Percentiles rank a stretch among this genome's conserved stretches.
Conservation (phyloP, 2,329 filamentous ascomycete species). For the Colletotrichum australisinense region DNA sequence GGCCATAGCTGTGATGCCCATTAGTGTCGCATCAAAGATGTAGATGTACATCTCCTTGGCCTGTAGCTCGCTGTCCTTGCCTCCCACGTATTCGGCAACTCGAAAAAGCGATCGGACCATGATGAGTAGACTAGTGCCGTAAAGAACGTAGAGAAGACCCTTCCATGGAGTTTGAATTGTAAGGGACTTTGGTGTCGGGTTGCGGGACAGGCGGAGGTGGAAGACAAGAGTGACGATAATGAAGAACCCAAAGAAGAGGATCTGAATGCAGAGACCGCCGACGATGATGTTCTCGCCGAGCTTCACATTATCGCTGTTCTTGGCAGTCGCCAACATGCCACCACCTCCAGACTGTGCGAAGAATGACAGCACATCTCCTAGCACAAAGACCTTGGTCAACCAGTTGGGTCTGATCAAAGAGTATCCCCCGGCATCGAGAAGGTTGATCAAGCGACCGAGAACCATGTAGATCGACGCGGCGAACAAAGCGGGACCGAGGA, state of each 20-base stretch:
- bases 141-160: constrained; percentile 43
- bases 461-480: constrained; percentile 64
- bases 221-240: constrained; percentile 59
- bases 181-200: constrained; percentile 31
- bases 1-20: constrained; percentile 40
- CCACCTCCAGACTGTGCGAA: constrained; percentile 56
- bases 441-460: constrained; percentile 55
- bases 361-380: constrained; percentile 65
- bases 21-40: constrained; percentile 52
- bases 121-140: constrained; percentile 47
- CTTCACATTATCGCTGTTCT: constrained; percentile 33
- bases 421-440: constrained; percentile 48
- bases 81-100: constrained; percentile 54
- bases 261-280: constrained; percentile 64
- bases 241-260: constrained; percentile 67
- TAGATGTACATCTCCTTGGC: constrained; percentile 50
- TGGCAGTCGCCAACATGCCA: constrained; percentile 39
- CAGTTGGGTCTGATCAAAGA: constrained; percentile 49
- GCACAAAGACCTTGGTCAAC: constrained; percentile 66
- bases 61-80: constrained; percentile 47
- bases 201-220: constrained; percentile 47
- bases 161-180: constrained; percentile 43
- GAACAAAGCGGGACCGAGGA: constrained; percentile 59
- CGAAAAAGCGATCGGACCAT: constrained; percentile 54
- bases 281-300: constrained; percentile 61